Conservation (phyloP, 2,329 filamentous ascomycete genomes). For the Teratosphaeriaceae sp. region DNA sequence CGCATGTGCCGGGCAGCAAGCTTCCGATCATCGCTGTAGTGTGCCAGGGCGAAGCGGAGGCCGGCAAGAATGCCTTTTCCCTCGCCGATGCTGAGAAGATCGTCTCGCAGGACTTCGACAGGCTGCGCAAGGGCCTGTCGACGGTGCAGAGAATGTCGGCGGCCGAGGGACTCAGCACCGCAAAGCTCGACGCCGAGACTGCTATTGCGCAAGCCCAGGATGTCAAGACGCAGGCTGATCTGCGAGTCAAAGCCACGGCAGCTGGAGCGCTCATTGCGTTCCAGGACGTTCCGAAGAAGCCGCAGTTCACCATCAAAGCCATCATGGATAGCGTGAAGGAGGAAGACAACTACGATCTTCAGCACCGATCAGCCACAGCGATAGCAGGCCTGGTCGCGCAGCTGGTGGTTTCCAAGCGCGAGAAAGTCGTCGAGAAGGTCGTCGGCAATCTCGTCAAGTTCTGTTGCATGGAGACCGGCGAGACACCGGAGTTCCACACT, state of each 20-base stretch:
- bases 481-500: conserved; percentile 88
- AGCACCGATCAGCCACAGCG: conserved; percentile 76
- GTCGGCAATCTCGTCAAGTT: conserved; percentile 95
- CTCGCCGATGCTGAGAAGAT: conserved; percentile 83
- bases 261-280: conserved; percentile 87
- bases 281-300: conserved; percentile 83
- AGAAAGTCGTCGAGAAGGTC: conserved; percentile 88
- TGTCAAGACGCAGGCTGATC: conserved; percentile 74
- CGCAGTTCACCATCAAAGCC: conserved; percentile 83
- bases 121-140: conserved; percentile 79
- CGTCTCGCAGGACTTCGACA: conserved; percentile 76
- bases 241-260: conserved; percentile 78
- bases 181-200: conserved; percentile 59
- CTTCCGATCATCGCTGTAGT: conserved; percentile 80
- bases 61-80: conserved; percentile 88
- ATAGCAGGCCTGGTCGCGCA: conserved; percentile 80
- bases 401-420: conserved; percentile 72
- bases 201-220: conserved; percentile 74
- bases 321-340: conserved; percentile 98
- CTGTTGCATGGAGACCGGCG: conserved; percentile 93
- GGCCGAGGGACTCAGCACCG: conserved; percentile 69
- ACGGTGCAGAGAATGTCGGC: conserved; percentile 83
- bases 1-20: conserved; percentile 67
- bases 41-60: conserved; percentile 87
- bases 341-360: conserved; percentile 84